Conservation (phyloP, 2,329 filamentous ascomycete genomes). For the Fusarium udum region DNA sequence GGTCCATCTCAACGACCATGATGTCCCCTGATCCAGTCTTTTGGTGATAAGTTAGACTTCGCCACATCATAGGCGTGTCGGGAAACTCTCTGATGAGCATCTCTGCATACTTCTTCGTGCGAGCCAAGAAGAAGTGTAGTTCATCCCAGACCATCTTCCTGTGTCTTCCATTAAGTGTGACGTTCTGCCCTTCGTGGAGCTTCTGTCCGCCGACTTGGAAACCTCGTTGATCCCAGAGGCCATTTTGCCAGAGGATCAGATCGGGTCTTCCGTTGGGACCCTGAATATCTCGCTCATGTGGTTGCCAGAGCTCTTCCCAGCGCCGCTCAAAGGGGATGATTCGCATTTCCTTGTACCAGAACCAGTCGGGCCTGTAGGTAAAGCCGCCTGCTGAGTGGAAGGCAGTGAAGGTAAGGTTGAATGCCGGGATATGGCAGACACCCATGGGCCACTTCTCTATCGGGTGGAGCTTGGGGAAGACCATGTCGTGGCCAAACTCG, state of each 20-base stretch:
- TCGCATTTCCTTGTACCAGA: slow-evolving; percentile 1
- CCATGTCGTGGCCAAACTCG: slow-evolving; percentile 2
- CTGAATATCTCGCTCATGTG: neutral
- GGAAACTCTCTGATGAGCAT: neutral
- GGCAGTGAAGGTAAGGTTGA: neutral
- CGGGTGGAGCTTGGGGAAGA: neutral
- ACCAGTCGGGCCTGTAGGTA: neutral
- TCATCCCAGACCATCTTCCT: slow-evolving; percentile 5
- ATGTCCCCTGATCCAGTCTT: neutral
- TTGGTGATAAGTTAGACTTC: neutral
- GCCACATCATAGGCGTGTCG: neutral
- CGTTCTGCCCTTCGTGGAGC: neutral
- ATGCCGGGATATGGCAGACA: neutral
- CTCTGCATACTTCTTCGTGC: neutral
- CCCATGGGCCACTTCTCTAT: neutral
- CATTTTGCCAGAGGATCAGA: neutral
- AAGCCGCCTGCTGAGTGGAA: neutral
- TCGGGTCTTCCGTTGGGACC: neutral
- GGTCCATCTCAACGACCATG: slow-evolving; percentile 5
- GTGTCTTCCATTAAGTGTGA: neutral
- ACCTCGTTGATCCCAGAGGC: neutral
- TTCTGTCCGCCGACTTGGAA: slow-evolving; percentile 4
- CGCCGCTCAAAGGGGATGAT: slow-evolving; percentile 5
- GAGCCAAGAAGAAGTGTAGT: neutral
- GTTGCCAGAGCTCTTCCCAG: neutral